Conservation (phyloP, 805 yeast species). For the Metschnikowia cerradonensis region DNA sequence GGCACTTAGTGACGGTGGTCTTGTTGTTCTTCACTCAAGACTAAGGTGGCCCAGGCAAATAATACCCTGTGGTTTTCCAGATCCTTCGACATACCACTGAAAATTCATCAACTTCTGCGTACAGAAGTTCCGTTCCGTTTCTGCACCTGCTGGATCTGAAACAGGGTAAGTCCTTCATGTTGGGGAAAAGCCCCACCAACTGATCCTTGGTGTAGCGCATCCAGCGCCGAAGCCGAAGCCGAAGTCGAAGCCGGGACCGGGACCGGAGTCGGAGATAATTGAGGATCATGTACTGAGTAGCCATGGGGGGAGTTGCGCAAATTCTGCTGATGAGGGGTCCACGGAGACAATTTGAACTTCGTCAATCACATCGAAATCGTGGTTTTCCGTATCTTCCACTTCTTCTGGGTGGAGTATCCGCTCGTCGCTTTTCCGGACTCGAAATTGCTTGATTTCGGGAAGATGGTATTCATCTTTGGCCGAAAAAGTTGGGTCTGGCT, state of each 20-base stretch:
- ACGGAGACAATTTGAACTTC: constrained; percentile 67
- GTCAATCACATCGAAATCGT: constrained; percentile 49
- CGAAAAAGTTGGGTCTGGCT: constrained; percentile 44
- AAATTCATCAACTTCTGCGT: constrained; percentile 81
- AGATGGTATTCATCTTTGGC: constrained; percentile 79
- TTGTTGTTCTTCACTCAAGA: too few species aligned
- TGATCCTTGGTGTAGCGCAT: constrained; percentile 96
- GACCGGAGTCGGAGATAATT: constrained; percentile 81
- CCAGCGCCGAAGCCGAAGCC: constrained; percentile 27
- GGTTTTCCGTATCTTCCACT: constrained; percentile 48
- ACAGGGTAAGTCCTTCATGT: constrained; percentile 82
- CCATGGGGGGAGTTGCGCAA: constrained; percentile 64
- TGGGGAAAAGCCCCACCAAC: constrained; percentile 72
- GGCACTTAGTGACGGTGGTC: too few species aligned
- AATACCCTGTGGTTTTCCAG: constrained; percentile 22
- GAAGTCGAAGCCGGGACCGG: constrained; percentile 43
- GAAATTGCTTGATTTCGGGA: constrained; percentile 62
- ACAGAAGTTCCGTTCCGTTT: constrained; percentile 69
- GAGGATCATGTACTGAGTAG: constrained; percentile 83
- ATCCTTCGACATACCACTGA: constrained; percentile 71
- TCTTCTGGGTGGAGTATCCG: constrained; percentile 75
- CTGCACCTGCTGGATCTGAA: constrained; percentile 89
- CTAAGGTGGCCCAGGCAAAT: too few species aligned
- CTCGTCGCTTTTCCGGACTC: constrained; percentile 54
- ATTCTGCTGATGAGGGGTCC: constrained; percentile 81